These are phyloP conservation scores for Penicillium ucsense DNA, from an alignment of 495 filamentous ascomycete species.

Conservation along the genomic window DNA sequence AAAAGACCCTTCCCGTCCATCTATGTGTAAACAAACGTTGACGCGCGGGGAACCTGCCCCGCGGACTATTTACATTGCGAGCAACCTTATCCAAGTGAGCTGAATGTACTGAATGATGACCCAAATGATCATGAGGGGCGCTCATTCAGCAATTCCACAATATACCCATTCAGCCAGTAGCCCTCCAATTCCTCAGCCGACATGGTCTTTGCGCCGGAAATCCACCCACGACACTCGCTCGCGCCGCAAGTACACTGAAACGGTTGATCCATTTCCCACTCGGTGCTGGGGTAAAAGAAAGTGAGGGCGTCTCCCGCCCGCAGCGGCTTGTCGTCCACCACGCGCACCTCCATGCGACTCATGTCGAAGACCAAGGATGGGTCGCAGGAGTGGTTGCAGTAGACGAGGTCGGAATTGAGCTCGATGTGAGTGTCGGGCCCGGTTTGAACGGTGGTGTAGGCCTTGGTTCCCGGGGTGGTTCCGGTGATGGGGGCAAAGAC, in stretches of 20 bases:
- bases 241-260: conserved; percentile 58
- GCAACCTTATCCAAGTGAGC: too few relatives aligned
- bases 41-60: neutral
- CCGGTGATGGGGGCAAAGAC: conserved; percentile 42
- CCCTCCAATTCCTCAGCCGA: conserved; percentile 14
- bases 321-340: conserved; percentile 42
- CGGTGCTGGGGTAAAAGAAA: conserved; percentile 72
- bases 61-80: neutral
- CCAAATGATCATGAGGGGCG: conserved; percentile 2
- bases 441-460: conserved; percentile 63
- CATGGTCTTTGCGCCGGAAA: conserved; percentile 27
- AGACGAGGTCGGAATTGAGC: conserved; percentile 66
- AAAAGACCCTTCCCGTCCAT: neutral
- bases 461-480: conserved; percentile 48
- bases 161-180: conserved; percentile 33
- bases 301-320: conserved; percentile 54
- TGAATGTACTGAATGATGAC: too few relatives aligned
- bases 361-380: conserved; percentile 66
- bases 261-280: conserved; percentile 67
- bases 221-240: conserved; percentile 22
- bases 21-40: neutral
- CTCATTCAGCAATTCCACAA: conserved; percentile 21
- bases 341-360: conserved; percentile 50
- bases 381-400: conserved; percentile 65
- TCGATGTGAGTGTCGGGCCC: conserved; percentile 54